Evolutionary conservation across 352 stramenopile genomes (phyloP).

Genomic region (Pythium biforme): DNA sequence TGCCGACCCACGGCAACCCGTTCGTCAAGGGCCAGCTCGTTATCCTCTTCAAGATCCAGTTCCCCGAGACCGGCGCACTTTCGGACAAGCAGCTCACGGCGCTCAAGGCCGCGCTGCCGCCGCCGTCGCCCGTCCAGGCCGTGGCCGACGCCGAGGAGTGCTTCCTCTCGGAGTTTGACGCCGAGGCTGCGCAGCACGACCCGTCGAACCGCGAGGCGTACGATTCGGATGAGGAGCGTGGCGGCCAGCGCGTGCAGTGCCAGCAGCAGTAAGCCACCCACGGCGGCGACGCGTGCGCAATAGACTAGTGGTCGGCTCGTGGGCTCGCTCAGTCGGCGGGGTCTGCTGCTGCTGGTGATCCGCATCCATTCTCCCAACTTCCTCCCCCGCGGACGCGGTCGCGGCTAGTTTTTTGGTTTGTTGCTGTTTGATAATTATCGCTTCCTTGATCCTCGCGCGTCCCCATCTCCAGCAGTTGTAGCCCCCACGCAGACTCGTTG

Average conservation of each 20-base stretch:
- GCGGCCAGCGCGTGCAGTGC: conserved; percentile 87
- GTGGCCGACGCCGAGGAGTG: conserved; percentile 69
- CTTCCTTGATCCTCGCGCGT: conserved; percentile 20
- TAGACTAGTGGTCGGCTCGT: conserved; percentile 17
- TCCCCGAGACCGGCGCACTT: conserved; percentile 90
- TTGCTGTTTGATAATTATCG: conserved; percentile 36
- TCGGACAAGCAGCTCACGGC: conserved; percentile 82
- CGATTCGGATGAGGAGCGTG: conserved; percentile 93
- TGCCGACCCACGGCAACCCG: conserved; percentile 97
- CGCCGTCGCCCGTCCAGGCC: conserved; percentile 46
- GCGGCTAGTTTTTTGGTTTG: conserved; percentile 29
- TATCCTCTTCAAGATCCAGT: conserved; percentile 97
- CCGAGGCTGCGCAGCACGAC: conserved; percentile 84
- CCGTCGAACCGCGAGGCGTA: conserved; percentile 73
- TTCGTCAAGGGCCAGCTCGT: conserved; percentile 99
- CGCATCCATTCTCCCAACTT: background rate
- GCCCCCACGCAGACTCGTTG: background rate
- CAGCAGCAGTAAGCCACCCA: conserved; percentile 78
- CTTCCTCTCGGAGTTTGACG: conserved; percentile 92
- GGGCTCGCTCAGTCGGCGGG: background rate
- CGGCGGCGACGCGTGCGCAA: background rate
- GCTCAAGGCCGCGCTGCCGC: conserved; percentile 60
- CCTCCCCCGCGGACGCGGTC: background rate
- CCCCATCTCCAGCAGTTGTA: background rate
- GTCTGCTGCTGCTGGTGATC: background rate